Evolutionary conservation across 2,329 filamentous ascomycete species (phyloP).

Genomic region (Fusarium avenaceum): DNA sequence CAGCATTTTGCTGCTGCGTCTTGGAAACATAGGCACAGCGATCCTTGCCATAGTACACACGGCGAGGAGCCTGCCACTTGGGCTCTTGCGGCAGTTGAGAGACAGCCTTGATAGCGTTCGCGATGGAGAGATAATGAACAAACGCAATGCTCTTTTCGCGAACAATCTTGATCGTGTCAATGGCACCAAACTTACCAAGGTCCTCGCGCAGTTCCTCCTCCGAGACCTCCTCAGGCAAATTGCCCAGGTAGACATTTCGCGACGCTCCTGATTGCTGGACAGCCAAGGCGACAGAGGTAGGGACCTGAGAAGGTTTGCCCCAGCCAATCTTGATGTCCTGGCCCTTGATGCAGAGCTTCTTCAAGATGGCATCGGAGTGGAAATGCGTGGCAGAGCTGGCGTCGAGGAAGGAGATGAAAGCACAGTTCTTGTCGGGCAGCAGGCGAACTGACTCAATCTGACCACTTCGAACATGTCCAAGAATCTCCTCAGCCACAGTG

Average conservation of each 20-base stretch:
- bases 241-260: slow-evolving; percentile 96
- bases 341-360: slow-evolving; percentile 98
- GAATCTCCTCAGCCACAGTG: slow-evolving; percentile 94
- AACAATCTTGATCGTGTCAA: slow-evolving; percentile 98
- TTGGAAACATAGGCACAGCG: slow-evolving; percentile 98
- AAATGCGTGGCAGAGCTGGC: slow-evolving; percentile 98
- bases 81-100: slow-evolving; percentile 94
- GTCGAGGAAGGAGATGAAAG: slow-evolving; percentile 98
- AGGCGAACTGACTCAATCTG: slow-evolving; percentile 99
- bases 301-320: slow-evolving; percentile 98
- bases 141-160: slow-evolving; percentile 98
- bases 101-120: slow-evolving; percentile 98
- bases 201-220: slow-evolving; percentile 96
- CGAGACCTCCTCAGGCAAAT: slow-evolving; percentile 87
- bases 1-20: slow-evolving; percentile 98
- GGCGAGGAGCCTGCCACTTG: slow-evolving; percentile 95
- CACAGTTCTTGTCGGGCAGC: slow-evolving; percentile 98
- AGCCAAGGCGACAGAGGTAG: slow-evolving; percentile 95
- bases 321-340: slow-evolving; percentile 99
- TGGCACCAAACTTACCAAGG: slow-evolving; percentile 93
- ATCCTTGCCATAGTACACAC: slow-evolving; percentile 99
- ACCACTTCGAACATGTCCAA: slow-evolving; percentile 94
- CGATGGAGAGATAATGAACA: slow-evolving; percentile 96
- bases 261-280: slow-evolving; percentile 98
- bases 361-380: slow-evolving; percentile 99